Conservation (phyloP, 2,329 filamentous ascomycete species). For the Exophiala sp. region DNA sequence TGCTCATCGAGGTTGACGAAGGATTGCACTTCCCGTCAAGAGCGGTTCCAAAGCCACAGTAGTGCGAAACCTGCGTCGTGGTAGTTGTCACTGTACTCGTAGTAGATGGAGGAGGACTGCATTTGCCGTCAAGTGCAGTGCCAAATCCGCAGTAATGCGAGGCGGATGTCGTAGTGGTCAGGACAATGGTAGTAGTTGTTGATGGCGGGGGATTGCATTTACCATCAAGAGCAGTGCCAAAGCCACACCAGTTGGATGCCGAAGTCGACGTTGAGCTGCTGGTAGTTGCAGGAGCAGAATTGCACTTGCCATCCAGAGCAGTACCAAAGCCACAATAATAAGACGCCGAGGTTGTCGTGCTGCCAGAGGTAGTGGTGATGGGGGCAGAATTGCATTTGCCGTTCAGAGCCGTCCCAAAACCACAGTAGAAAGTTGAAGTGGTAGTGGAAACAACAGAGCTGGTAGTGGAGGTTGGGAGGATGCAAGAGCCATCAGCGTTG, state of each 20-base stretch:
- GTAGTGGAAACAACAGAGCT: constrained; percentile 3
- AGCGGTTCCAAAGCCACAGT: constrained; percentile 11
- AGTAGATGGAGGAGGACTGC: constrained; percentile 4
- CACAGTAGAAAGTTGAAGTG: constrained; percentile 12
- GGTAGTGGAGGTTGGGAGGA: constrained; percentile 5
- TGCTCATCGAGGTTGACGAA: not conserved
- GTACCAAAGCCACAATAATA: constrained; percentile 17
- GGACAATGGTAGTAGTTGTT: not conserved
- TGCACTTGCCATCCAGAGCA: constrained; percentile 17
- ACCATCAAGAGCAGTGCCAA: constrained; percentile 15
- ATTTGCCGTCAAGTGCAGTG: constrained; percentile 12
- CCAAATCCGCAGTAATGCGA: constrained; percentile 17
- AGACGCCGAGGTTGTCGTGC: constrained; percentile 5
- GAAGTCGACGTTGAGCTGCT: not conserved
- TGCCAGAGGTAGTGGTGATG: constrained; percentile 2
- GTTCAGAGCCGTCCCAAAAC: constrained; percentile 15
- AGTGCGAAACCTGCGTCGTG: constrained; percentile 3
- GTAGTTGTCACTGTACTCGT: constrained; percentile 4
- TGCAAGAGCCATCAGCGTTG: constrained; percentile 17
- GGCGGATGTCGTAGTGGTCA: constrained; percentile 3
- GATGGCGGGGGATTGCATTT: constrained; percentile 8
- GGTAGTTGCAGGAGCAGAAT: constrained; percentile 1
- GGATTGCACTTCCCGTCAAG: constrained; percentile 8
- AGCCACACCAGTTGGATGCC: constrained; percentile 10
- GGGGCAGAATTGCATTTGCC: constrained; percentile 12